phyloP scores from a whole-genome alignment of 2,329 filamentous ascomycete species.

The Colletotrichum horii region DNA sequence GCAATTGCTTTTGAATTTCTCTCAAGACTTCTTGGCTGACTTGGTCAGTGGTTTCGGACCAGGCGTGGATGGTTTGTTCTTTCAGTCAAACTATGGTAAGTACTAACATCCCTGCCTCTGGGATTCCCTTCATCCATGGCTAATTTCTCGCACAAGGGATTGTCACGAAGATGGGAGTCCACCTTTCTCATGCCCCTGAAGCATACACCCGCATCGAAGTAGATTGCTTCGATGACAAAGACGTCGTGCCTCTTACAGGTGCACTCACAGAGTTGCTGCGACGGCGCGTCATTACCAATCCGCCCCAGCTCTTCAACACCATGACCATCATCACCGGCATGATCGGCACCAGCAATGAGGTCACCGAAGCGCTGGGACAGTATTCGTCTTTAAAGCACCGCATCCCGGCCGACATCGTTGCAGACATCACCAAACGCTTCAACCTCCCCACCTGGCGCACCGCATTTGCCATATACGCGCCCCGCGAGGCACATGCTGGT shows the following conservation, averaged over 20 bases:
- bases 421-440: background rate
- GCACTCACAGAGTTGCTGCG: constrained; percentile 25
- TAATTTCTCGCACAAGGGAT: too few relatives aligned
- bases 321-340: constrained; percentile 28
- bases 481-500: background rate
- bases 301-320: constrained; percentile 33
- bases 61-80: constrained; percentile 18
- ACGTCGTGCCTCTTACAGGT: constrained; percentile 31
- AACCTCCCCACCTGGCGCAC: background rate
- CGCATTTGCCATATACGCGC: background rate
- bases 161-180: background rate
- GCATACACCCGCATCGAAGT: background rate
- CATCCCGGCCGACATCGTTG: background rate
- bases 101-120: background rate
- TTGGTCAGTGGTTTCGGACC: constrained; percentile 20
- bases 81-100: constrained; percentile 9
- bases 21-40: background rate
- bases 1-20: background rate
- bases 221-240: constrained; percentile 8
- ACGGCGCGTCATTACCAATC: constrained; percentile 39
- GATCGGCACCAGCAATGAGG: background rate
- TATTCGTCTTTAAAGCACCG: background rate
- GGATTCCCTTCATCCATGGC: too few relatives aligned
- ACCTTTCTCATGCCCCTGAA: background rate
- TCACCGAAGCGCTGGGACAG: background rate